Evolutionary conservation across 805 yeast species (phyloP).

Genomic region (Saccharomycopsis fibuligera): DNA sequence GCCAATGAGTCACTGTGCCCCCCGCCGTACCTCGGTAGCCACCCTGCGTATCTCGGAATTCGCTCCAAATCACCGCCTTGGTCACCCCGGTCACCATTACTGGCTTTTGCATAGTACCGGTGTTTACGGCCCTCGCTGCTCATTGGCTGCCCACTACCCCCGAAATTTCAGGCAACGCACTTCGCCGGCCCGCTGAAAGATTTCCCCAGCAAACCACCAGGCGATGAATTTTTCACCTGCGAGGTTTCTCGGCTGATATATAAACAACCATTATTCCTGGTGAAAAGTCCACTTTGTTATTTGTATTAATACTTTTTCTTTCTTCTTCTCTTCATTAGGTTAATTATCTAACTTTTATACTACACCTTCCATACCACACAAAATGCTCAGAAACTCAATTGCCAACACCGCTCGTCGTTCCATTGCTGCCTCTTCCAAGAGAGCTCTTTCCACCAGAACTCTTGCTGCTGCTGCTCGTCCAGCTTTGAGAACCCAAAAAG

Average conservation of each 20-base stretch:
- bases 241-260: not conserved
- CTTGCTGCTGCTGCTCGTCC: slow-evolving; percentile 44
- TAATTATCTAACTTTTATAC: too few relatives aligned
- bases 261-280: not conserved
- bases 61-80: too few relatives aligned
- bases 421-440: slow-evolving; percentile 46
- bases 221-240: not conserved
- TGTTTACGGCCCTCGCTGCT: too few relatives aligned
- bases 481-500: slow-evolving; percentile 38
- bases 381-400: slow-evolving; percentile 38
- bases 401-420: slow-evolving; percentile 36
- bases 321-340: not conserved
- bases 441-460: slow-evolving; percentile 53
- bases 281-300: not conserved
- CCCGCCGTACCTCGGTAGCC: too few relatives aligned
- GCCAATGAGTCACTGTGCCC: too few relatives aligned
- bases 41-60: too few relatives aligned
- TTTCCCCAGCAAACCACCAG: too few relatives aligned
- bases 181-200: too few relatives aligned
- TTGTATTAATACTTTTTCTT: not conserved
- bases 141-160: too few relatives aligned
- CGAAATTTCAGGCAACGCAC: too few relatives aligned
- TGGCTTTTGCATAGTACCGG: too few relatives aligned
- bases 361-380: not conserved
- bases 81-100: too few relatives aligned